Conservation (phyloP, 768 basidiomycete species). For the Lepiota venenata region DNA sequence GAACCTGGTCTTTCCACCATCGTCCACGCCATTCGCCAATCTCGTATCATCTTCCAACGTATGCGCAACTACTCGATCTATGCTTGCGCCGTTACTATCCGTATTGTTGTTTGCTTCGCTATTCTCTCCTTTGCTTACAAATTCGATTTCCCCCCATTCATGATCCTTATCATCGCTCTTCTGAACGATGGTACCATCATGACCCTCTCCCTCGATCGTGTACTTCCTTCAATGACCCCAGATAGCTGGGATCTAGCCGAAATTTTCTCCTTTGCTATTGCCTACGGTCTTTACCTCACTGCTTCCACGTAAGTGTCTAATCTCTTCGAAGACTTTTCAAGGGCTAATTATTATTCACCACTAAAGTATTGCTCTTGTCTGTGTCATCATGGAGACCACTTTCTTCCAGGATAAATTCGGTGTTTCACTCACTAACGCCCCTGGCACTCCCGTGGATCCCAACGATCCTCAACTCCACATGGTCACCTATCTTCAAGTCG, state of each 20-base stretch:
- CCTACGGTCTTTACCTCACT: constrained; percentile 93
- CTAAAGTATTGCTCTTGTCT: constrained; percentile 70
- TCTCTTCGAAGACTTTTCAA: neutral
- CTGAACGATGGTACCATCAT: constrained; percentile 99
- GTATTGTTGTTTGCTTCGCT: constrained; percentile 98
- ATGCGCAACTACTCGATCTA: constrained; percentile 99
- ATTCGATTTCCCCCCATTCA: constrained; percentile 99
- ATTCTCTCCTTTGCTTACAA: constrained; percentile 94
- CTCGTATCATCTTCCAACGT: constrained; percentile 99
- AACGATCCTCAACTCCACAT: constrained; percentile 80
- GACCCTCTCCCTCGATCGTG: constrained; percentile 96
- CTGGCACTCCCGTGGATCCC: constrained; percentile 28
- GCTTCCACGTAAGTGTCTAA: constrained; percentile 75
- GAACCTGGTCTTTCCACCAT: constrained; percentile 99
- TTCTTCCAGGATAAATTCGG: constrained; percentile 92
- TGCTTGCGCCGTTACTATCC: constrained; percentile 93
- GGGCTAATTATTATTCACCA: constrained; percentile 11
- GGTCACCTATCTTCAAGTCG: constrained; percentile 93
- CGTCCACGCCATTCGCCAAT: constrained; percentile 97
- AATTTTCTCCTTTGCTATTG: constrained; percentile 93
- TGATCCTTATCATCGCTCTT: constrained; percentile 97
- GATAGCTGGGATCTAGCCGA: constrained; percentile 96
- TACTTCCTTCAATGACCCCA: constrained; percentile 90
- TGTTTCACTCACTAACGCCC: constrained; percentile 44
- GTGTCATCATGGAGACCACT: constrained; percentile 78